phyloP scores from a whole-genome alignment of 225 moss, liverwort and hornwort species.

The Straminergon stramineum region DNA sequence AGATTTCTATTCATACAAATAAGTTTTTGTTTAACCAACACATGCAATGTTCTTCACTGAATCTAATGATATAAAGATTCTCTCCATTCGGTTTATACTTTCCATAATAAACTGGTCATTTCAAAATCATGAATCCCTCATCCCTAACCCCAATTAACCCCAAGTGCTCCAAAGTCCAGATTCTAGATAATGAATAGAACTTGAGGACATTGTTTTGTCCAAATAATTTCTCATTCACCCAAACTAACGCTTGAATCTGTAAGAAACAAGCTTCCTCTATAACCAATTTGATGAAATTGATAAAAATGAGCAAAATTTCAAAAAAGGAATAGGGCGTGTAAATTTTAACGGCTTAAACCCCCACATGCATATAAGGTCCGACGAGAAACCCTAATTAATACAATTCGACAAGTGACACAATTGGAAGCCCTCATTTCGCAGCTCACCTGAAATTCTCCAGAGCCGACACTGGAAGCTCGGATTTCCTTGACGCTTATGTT shows the following conservation, averaged over 20 bases:
- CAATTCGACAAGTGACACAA: neutral
- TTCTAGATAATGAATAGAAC: neutral
- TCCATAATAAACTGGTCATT: neutral
- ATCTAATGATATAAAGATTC: neutral
- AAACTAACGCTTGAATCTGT: too few relatives aligned
- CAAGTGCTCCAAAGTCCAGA: neutral
- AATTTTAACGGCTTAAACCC: neutral
- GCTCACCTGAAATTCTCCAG: conserved; percentile 33
- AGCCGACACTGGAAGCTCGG: conserved; percentile 21
- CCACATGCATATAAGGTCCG: neutral
- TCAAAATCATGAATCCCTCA: neutral
- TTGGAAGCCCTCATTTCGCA: neutral
- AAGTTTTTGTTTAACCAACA: neutral
- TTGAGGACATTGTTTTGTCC: neutral
- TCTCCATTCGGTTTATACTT: neutral
- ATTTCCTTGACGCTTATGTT: neutral
- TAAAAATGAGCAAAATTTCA: neutral
- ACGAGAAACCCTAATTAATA: neutral
- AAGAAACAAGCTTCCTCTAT: neutral
- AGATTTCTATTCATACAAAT: neutral
- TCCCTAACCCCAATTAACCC: neutral
- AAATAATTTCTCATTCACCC: neutral
- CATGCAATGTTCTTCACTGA: neutral
- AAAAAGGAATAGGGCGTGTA: neutral
- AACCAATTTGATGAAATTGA: neutral